Percentiles rank a stretch among this genome's conserved stretches.
phyloP scores from a whole-genome alignment of 2,329 filamentous ascomycete genomes.

The Aaosphaeria pasadenensis region DNA sequence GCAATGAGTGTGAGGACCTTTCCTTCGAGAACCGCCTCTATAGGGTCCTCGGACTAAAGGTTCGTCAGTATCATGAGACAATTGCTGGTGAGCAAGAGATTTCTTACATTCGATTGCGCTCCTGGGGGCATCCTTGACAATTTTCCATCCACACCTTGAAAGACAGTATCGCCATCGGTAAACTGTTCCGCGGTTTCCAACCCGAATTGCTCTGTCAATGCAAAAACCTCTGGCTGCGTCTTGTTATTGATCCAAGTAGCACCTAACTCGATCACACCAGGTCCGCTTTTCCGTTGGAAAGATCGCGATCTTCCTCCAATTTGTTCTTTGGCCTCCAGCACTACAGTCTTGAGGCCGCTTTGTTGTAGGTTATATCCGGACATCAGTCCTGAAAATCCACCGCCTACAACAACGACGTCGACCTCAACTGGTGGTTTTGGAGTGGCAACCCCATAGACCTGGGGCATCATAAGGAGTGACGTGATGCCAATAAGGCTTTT shows the following conservation, averaged over 20 bases:
- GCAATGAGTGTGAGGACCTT: not conserved
- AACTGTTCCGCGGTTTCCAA: constrained; percentile 50
- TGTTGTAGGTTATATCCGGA: constrained; percentile 30
- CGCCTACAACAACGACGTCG: constrained; percentile 39
- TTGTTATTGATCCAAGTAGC: constrained; percentile 61
- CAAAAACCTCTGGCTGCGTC: constrained; percentile 48
- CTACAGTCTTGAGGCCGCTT: constrained; percentile 35
- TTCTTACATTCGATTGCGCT: constrained; percentile 13
- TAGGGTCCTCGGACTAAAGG: not conserved
- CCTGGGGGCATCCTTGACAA: constrained; percentile 33
- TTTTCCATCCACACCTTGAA: constrained; percentile 40
- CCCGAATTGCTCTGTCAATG: constrained; percentile 40
- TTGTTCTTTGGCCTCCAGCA: constrained; percentile 49
- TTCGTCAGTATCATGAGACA: not conserved
- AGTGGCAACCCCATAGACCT: not conserved
- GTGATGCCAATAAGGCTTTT: too few species aligned
- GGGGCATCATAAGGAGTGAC: too few species aligned
- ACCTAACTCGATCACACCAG: constrained; percentile 50
- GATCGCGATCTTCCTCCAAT: constrained; percentile 54
- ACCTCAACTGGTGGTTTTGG: not conserved
- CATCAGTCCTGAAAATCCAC: constrained; percentile 25
- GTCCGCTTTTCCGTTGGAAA: constrained; percentile 25
- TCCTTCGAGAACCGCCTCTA: not conserved
- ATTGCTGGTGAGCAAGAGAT: not conserved
- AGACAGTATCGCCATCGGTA: constrained; percentile 43